Percentiles rank a stretch among this genome's conserved stretches.
These are phyloP conservation scores for Auriscalpium vulgare DNA, from an alignment of 768 basidiomycete species.

Conservation along the genomic window DNA sequence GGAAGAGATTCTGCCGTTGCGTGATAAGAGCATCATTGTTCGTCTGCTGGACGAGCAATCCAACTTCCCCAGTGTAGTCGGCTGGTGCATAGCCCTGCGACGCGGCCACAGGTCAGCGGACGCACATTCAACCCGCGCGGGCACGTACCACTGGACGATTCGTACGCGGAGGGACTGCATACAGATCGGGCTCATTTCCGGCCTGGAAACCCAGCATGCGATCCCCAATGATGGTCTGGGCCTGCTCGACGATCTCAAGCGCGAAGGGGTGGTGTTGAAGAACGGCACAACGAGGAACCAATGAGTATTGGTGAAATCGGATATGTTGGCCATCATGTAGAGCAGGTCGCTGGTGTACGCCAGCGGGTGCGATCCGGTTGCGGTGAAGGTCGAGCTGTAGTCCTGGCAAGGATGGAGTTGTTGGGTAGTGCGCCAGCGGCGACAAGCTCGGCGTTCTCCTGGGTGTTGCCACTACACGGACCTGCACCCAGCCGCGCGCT, in stretches of 20 bases:
- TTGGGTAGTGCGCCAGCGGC: slow-evolving; percentile 33
- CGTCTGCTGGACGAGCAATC: slow-evolving; percentile 7
- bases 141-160: slow-evolving; percentile 10
- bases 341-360: slow-evolving; percentile 59
- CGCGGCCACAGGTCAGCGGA: neutral
- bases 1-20: neutral
- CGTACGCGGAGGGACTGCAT: slow-evolving; percentile 23
- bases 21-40: neutral
- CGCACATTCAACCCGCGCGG: neutral
- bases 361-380: slow-evolving; percentile 64
- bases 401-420: slow-evolving; percentile 41
- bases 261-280: slow-evolving; percentile 52
- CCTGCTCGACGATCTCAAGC: slow-evolving; percentile 46
- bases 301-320: slow-evolving; percentile 46
- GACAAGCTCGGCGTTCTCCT: slow-evolving; percentile 53
- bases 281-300: slow-evolving; percentile 69
- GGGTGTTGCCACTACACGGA: slow-evolving; percentile 78
- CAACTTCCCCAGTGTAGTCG: slow-evolving; percentile 27
- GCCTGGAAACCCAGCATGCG: slow-evolving; percentile 62
- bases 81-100: slow-evolving; percentile 5
- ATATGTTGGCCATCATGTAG: slow-evolving; percentile 55
- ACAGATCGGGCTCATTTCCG: slow-evolving; percentile 79
- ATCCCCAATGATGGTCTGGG: slow-evolving; percentile 54
- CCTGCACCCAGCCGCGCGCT: slow-evolving; percentile 48
- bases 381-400: slow-evolving; percentile 25